phyloP scores from a whole-genome alignment of 441 rosid species.

The Bruguiera hainesii region DNA sequence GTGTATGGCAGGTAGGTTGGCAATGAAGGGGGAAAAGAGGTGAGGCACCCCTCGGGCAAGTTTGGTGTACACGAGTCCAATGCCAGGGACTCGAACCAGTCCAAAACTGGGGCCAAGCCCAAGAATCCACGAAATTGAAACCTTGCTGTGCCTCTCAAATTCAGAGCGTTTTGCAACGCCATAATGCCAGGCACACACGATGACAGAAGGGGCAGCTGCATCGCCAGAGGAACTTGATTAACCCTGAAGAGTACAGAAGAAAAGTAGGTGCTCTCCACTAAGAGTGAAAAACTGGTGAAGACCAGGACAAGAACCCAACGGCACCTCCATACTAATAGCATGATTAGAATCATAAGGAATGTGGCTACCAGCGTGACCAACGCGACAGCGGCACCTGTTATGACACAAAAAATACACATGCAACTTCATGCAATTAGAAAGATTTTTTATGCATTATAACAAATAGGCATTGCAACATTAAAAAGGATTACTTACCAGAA shows the following conservation, averaged over 20 bases:
- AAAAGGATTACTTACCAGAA: conserved; percentile 40
- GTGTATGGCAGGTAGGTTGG: conserved; percentile 76
- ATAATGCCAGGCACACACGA: conserved; percentile 74
- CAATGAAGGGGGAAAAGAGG: conserved; percentile 78
- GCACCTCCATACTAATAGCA: conserved; percentile 80
- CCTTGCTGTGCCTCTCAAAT: conserved; percentile 77
- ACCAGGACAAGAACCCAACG: conserved; percentile 70
- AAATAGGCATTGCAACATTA: neutral
- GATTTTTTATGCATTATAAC: neutral
- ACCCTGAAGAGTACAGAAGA: conserved; percentile 65
- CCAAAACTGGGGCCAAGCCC: conserved; percentile 92
- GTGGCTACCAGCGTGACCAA: conserved; percentile 76
- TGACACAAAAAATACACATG: conserved; percentile 3
- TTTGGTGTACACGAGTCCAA: conserved; percentile 73
- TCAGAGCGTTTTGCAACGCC: conserved; percentile 64
- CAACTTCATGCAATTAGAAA: neutral
- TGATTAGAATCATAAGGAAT: conserved; percentile 57
- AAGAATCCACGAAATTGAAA: conserved; percentile 81
- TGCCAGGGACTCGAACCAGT: conserved; percentile 78
- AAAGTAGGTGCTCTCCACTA: conserved; percentile 61
- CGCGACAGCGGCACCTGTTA: conserved; percentile 73
- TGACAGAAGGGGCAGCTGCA: conserved; percentile 55
- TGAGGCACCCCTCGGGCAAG: conserved; percentile 77
- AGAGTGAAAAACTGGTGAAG: conserved; percentile 54
- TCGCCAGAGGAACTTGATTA: conserved; percentile 66